Base-by-base conservation (phyloP, 1,139 yeast genomes). In the Suhomyces bribrorum region DNA sequence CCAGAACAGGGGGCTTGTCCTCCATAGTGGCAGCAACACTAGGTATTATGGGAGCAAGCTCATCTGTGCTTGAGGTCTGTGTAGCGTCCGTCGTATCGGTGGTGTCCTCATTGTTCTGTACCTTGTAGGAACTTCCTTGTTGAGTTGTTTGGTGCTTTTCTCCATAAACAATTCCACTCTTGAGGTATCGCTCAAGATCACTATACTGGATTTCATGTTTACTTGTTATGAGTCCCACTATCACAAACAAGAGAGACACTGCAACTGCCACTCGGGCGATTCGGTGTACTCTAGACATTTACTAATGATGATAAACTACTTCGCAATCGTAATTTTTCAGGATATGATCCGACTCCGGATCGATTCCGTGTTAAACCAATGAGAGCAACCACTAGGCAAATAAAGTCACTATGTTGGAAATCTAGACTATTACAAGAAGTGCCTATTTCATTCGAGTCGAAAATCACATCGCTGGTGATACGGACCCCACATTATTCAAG, bases 331-430 rank as follows among this genome's bases (percentile, higher is more conserved):
- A 20, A 9, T 20, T 25, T 25, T 25, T 25, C 27, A 25, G 14
- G n/a, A 9, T 25, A 7, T 25, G 27, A 25, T n/a, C 14, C 14
- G 80, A 84, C 90, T 88, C 88, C 90, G 84, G 90, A 83, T 84
- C 90, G 90, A 83, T 81, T 82, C 90, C 89, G 89, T 89, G 88
- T 80, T 79, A 81, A 88, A 83, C 88, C 89, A n/a, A n/a, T n/a
- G n/a, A n/a, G n/a, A n/a, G n/a, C n/a, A n/a, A n/a, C n/a, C n/a
- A n/a, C n/a, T n/a, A n/a, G n/a, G n/a, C n/a, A n/a, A n/a, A n/a
- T n/a, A n/a, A n/a, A n/a, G n/a, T n/a, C n/a, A n/a, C n/a, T n/a
- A n/a, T n/a, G n/a, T n/a, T n/a, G n/a, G n/a, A n/a, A n/a, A n/a
- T n/a, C n/a, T n/a, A n/a, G n/a, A n/a, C n/a, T n/a, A n/a, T n/a